These are phyloP conservation scores for Zymoseptoria crescenta DNA, from an alignment of 2,329 filamentous ascomycete species.

Conservation along the genomic window DNA sequence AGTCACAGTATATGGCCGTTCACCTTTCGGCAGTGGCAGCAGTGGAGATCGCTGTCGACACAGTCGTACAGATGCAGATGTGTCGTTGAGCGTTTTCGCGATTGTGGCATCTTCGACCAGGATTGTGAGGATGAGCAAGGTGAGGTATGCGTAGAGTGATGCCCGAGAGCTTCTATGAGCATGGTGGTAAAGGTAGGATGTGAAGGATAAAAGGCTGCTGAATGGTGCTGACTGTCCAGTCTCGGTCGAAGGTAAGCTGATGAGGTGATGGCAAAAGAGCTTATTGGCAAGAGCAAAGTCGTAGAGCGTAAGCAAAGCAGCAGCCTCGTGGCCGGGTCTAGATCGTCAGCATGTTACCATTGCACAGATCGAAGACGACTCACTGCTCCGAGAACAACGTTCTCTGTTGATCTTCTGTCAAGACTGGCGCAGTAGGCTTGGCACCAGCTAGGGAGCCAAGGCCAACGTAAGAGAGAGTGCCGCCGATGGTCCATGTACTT, in stretches of 20 bases:
- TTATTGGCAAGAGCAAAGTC: constrained; percentile 95
- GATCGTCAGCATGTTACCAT: constrained; percentile 13
- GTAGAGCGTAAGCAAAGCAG: constrained; percentile 76
- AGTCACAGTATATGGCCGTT: constrained; percentile 65
- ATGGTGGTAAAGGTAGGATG: constrained; percentile 89
- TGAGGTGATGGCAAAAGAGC: constrained; percentile 79
- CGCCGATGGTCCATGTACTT: constrained; percentile 78
- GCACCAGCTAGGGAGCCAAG: constrained; percentile 62
- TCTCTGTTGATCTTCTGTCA: constrained; percentile 73
- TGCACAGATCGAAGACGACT: constrained; percentile 30
- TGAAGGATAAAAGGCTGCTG: constrained; percentile 73
- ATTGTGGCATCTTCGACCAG: constrained; percentile 77
- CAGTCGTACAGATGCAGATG: constrained; percentile 65
- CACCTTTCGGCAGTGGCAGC: constrained; percentile 61
- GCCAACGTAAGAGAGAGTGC: constrained; percentile 75
- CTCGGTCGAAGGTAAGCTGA: constrained; percentile 40
- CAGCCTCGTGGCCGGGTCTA: constrained; percentile 71
- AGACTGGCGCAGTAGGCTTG: constrained; percentile 51
- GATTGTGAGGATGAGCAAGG: constrained; percentile 75
- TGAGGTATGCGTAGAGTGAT: constrained; percentile 75
- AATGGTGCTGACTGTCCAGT: constrained; percentile 47
- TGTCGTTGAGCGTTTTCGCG: constrained; percentile 77
- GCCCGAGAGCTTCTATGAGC: constrained; percentile 75
- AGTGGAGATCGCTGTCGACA: constrained; percentile 85
- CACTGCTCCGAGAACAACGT: constrained; percentile 72